These are phyloP conservation scores for Trichothecium roseum DNA, from an alignment of 2,329 filamentous ascomycete genomes.

Conservation along the genomic window DNA sequence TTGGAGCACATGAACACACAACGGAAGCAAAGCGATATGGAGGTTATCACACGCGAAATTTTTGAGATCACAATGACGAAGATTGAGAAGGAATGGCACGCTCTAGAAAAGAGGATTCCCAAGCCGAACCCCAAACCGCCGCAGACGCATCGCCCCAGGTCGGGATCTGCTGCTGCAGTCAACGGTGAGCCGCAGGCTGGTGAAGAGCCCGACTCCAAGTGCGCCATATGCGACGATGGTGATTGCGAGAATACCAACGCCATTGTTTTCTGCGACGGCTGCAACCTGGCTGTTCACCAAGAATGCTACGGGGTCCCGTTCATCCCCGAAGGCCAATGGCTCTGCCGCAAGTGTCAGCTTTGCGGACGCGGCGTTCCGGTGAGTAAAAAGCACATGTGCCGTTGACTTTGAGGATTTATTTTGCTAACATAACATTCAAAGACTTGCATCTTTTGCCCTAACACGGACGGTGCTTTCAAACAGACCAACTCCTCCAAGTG, in stretches of 20 bases:
- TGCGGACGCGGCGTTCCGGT: conserved; percentile 85
- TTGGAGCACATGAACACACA: conserved; percentile 72
- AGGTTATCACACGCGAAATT: conserved; percentile 80
- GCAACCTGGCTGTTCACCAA: conserved; percentile 93
- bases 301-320: conserved; percentile 98
- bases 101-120: conserved; percentile 88
- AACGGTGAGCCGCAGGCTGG: conserved; percentile 78
- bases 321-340: conserved; percentile 97
- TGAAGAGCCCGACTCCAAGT: conserved; percentile 95
- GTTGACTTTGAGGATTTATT: background rate
- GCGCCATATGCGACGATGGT: conserved; percentile 91
- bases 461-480: conserved; percentile 95
- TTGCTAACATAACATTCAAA: conserved; percentile 19
- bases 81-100: conserved; percentile 98
- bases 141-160: conserved; percentile 84
- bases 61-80: conserved; percentile 98
- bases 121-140: conserved; percentile 95
- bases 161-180: conserved; percentile 87
- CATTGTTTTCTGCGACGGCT: conserved; percentile 97
- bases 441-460: conserved; percentile 97
- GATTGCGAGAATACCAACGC: conserved; percentile 99
- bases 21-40: conserved; percentile 62
- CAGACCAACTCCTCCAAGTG: conserved; percentile 94
- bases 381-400: conserved; percentile 20
- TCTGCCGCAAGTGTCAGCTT: conserved; percentile 92